Percentiles rank a stretch among this genome's conserved stretches.
phyloP scores from a whole-genome alignment of 2,329 filamentous ascomycete genomes.

The Aspergillus intermedius region DNA sequence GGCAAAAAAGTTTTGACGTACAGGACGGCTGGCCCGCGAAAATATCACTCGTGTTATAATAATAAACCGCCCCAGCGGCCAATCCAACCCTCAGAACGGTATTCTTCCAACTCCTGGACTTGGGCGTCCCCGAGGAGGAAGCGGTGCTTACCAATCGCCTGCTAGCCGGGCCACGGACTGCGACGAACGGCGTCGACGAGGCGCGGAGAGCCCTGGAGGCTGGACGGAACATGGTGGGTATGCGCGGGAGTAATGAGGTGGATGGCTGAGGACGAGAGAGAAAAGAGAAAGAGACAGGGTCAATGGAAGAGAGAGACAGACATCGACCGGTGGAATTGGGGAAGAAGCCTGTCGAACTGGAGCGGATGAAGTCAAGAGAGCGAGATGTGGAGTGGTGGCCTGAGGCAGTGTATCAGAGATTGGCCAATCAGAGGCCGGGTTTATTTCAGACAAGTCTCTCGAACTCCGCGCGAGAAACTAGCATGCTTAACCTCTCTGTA shows the following conservation, averaged over 20 bases:
- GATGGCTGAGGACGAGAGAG: constrained; percentile 1
- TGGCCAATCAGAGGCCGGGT: background rate
- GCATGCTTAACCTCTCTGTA: too few species aligned
- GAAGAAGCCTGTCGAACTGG: background rate
- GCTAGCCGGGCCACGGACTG: constrained; percentile 24
- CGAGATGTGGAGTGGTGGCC: background rate
- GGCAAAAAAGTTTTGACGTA: constrained; percentile 42
- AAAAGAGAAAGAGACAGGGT: background rate
- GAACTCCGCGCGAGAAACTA: too few species aligned
- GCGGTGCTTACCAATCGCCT: constrained; percentile 52
- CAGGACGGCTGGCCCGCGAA: constrained; percentile 78
- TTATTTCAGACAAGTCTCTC: background rate
- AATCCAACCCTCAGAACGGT: constrained; percentile 66
- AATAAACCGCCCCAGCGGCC: constrained; percentile 74
- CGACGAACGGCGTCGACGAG: constrained; percentile 11
- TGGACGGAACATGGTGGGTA: constrained; percentile 46
- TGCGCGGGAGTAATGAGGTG: background rate
- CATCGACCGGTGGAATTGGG: constrained; percentile 1
- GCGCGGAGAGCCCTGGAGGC: constrained; percentile 41
- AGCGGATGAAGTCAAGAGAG: constrained; percentile 1
- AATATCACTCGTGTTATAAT: constrained; percentile 81
- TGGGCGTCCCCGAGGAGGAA: constrained; percentile 47
- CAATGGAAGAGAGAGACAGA: constrained; percentile 4
- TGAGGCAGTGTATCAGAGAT: background rate
- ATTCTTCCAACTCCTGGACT: constrained; percentile 76